phyloP scores from a whole-genome alignment of 441 rosid genomes.

The Adansonia grandidieri region DNA sequence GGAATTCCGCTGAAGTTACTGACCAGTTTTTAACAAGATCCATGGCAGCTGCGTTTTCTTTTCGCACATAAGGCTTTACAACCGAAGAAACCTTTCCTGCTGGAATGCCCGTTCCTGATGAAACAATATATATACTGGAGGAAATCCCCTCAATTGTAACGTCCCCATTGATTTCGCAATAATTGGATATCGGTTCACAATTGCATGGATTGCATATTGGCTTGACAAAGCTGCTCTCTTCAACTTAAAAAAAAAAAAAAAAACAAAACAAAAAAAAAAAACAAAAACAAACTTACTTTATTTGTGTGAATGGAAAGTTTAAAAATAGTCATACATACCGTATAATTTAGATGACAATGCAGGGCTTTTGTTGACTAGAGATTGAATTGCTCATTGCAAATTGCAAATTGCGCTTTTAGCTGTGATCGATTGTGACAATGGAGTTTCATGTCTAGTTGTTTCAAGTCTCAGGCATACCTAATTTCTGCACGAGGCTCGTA shows the following conservation, averaged over 20 bases:
- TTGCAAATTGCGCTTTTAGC: background rate
- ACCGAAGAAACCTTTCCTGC: constrained; percentile 24
- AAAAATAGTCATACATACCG: background rate
- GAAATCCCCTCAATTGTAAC: constrained; percentile 38
- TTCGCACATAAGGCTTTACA: constrained; percentile 43
- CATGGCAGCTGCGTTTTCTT: constrained; percentile 51
- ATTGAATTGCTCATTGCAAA: background rate
- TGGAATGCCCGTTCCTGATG: constrained; percentile 22
- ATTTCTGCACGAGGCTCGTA: background rate
- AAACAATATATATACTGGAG: constrained; percentile 27
- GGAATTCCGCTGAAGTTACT: constrained; percentile 37
- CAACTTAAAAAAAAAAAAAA: background rate
- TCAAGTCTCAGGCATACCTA: constrained; percentile 5
- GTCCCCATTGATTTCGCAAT: constrained; percentile 38
- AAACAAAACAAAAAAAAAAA: no score
- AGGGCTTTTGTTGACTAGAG: background rate
- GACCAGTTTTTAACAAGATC: constrained; percentile 58
- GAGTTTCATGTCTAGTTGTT: background rate
- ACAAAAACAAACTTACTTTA: background rate
- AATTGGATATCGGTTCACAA: constrained; percentile 37
- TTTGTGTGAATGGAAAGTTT: background rate
- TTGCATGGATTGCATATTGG: constrained; percentile 4
- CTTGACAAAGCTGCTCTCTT: background rate
- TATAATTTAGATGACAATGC: background rate
- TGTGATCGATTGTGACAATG: background rate